phyloP scores from a whole-genome alignment of 192 early-diverging fungal species.

The Helicostylum pulchrum region DNA sequence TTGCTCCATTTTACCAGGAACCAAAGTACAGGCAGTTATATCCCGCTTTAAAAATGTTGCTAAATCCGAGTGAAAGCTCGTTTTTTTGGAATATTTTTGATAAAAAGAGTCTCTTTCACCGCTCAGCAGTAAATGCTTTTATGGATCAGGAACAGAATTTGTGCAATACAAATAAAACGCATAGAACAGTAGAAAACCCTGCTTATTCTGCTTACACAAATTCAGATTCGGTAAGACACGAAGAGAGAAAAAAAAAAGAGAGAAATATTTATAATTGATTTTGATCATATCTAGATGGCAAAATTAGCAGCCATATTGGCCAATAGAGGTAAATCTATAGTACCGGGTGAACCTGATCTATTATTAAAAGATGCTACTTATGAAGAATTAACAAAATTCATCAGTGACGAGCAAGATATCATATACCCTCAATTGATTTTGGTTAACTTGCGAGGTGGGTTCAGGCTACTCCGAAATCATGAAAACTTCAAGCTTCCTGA shows the following conservation, averaged over 20 bases:
- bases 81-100: neutral
- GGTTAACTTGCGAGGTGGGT: constrained; percentile 41
- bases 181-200: constrained; percentile 37
- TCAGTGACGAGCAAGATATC: constrained; percentile 21
- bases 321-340: constrained; percentile 46
- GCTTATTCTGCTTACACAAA: constrained; percentile 56
- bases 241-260: no score
- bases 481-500: constrained; percentile 12
- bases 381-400: constrained; percentile 19
- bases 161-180: neutral
- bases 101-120: neutral
- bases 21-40: neutral
- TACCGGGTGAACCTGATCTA: constrained; percentile 29
- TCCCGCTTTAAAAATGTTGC: neutral
- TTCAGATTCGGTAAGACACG: constrained; percentile 37
- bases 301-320: constrained; percentile 61
- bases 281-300: constrained; percentile 38
- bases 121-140: neutral
- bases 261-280: no score
- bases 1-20: constrained; percentile 9
- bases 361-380: constrained; percentile 25
- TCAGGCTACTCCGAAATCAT: constrained; percentile 10
- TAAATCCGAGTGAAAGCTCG: neutral
- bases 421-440: constrained; percentile 21
- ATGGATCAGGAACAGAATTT: neutral